A percentile compares a stretch with the other conserved stretches of the same genome.
Conservation (phyloP, 148 eudicot genomes). For the Gaultheria prostrata region DNA sequence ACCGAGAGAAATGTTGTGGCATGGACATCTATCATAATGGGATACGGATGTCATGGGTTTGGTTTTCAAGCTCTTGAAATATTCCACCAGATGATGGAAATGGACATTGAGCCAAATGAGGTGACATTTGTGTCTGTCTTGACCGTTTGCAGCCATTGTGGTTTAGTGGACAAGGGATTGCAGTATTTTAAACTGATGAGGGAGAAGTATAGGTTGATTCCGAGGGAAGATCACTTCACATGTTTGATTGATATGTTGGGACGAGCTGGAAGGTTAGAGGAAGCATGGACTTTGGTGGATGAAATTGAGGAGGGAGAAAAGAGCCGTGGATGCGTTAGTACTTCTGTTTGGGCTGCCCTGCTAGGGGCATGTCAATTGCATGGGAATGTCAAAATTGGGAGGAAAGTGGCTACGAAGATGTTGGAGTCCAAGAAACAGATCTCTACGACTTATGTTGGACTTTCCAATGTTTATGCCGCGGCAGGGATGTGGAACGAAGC, state of each 20-base stretch:
- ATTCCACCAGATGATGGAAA: slow-evolving; percentile 29
- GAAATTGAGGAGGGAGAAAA: slow-evolving; percentile 25
- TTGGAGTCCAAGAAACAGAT: slow-evolving; percentile 15
- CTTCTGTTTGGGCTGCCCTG: slow-evolving; percentile 29
- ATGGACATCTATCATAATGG: slow-evolving; percentile 41
- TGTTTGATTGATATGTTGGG: slow-evolving; percentile 43
- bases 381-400: slow-evolving; percentile 31
- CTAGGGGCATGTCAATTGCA: slow-evolving; percentile 34
- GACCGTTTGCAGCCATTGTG: slow-evolving; percentile 40
- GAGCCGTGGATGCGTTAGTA: background rate
- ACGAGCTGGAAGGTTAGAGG: slow-evolving; percentile 32
- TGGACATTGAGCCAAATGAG: slow-evolving; percentile 31
- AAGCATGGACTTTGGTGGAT: slow-evolving; percentile 32
- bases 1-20: slow-evolving; percentile 29
- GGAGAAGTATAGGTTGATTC: slow-evolving; percentile 23
- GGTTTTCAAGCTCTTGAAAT: slow-evolving; percentile 27
- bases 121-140: slow-evolving; percentile 36
- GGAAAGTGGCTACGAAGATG: slow-evolving; percentile 22
- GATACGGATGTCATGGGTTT: slow-evolving; percentile 35
- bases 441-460: slow-evolving; percentile 21
- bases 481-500: slow-evolving; percentile 39
- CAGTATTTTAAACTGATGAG: slow-evolving; percentile 28
- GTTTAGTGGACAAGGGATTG: slow-evolving; percentile 33
- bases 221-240: slow-evolving; percentile 35
- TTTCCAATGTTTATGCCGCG: slow-evolving; percentile 38